Evolutionary conservation across 257 asterid genomes (phyloP).

Genomic region (Salvia miltiorrhiza): DNA sequence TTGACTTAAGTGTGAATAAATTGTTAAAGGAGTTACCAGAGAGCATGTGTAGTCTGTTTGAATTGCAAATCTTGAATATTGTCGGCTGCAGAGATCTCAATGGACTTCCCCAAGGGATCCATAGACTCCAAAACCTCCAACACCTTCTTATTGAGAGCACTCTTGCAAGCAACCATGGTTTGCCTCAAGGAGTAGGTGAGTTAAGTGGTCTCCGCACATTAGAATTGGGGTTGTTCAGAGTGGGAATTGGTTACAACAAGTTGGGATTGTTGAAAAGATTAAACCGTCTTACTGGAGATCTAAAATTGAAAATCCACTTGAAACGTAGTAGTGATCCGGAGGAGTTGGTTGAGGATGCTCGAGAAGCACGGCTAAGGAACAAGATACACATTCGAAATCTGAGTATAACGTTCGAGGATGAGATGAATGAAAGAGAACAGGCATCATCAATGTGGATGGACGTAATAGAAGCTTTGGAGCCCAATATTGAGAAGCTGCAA

Average conservation of each 20-base stretch:
- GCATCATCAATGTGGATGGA: background rate
- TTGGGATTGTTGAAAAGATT: constrained; percentile 12
- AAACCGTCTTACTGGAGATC: background rate
- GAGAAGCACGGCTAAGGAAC: constrained; percentile 22
- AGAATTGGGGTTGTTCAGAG: background rate
- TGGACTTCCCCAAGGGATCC: constrained; percentile 29
- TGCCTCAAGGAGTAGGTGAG: constrained; percentile 11
- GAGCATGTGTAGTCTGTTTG: constrained; percentile 17
- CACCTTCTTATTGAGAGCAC: background rate
- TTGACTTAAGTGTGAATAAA: background rate
- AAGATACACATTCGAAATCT: background rate
- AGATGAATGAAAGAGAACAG: background rate
- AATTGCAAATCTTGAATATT: constrained; percentile 24
- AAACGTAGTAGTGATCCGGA: background rate
- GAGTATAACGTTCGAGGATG: too few species aligned
- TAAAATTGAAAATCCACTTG: background rate
- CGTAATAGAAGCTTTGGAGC: constrained; percentile 14
- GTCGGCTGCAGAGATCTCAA: accelerated
- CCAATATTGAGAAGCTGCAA: constrained; percentile 8
- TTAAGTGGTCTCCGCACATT: constrained; percentile 2
- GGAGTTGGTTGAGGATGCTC: background rate
- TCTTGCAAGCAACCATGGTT: background rate
- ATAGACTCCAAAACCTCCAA: constrained; percentile 26
- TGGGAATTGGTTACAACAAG: background rate
- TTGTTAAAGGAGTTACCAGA: constrained; percentile 20